phyloP scores from a whole-genome alignment of 1,284 basidiomycete genomes.

The Moesziomyces sp. region DNA sequence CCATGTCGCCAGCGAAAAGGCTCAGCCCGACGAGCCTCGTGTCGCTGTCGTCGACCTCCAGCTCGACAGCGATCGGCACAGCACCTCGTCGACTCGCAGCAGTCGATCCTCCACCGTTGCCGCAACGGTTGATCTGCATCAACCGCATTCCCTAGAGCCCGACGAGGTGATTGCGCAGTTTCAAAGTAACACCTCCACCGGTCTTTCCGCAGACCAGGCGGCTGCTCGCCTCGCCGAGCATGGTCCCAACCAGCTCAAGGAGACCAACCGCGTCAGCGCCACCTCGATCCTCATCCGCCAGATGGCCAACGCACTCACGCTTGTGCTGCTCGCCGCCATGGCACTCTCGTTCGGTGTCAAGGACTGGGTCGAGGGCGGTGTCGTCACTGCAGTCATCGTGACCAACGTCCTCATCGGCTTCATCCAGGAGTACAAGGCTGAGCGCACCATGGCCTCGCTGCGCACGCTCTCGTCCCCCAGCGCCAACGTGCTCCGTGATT shows the following conservation, averaged over 20 bases:
- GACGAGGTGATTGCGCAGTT: constrained; percentile 44
- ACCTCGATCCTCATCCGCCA: constrained; percentile 59
- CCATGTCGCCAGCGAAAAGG: constrained; percentile 21
- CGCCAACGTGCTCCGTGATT: constrained; percentile 48
- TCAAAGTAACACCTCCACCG: constrained; percentile 40
- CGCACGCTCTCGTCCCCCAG: constrained; percentile 60
- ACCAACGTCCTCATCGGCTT: constrained; percentile 62
- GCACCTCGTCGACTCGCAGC: constrained; percentile 27
- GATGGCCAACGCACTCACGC: constrained; percentile 60
- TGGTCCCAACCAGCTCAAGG: constrained; percentile 56
- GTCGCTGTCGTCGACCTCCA: constrained; percentile 37
- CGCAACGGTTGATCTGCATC: constrained; percentile 54
- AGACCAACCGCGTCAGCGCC: constrained; percentile 52
- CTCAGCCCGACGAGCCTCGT: constrained; percentile 27
- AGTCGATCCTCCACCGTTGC: constrained; percentile 50
- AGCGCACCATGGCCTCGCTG: constrained; percentile 61
- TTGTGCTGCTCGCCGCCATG: constrained; percentile 72
- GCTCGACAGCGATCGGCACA: constrained; percentile 15
- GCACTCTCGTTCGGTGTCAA: constrained; percentile 73
- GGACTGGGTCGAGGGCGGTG: constrained; percentile 75
- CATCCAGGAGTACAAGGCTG: constrained; percentile 62
- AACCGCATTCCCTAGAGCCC: constrained; percentile 58
- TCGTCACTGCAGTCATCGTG: constrained; percentile 73
- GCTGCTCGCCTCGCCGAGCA: constrained; percentile 30
- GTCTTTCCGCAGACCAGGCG: constrained; percentile 48